phyloP scores from a whole-genome alignment of 2,329 filamentous ascomycete genomes.

The Keithomyces neogunnii region DNA sequence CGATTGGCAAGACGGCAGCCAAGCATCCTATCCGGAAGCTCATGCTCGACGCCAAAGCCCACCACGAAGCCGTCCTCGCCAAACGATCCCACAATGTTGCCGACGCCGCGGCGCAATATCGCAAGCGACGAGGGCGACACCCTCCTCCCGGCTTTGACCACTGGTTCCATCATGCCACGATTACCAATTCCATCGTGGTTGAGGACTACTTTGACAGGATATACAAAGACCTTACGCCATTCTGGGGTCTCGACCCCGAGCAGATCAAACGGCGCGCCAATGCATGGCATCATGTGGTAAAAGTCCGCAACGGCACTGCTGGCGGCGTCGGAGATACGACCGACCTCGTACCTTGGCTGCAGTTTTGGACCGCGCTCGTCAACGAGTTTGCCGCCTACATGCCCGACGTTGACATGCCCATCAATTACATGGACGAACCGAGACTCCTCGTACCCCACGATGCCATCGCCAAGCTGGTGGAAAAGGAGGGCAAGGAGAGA shows the following conservation, averaged over 20 bases:
- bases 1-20: constrained; percentile 14
- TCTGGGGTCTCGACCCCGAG: constrained; percentile 45
- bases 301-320: constrained; percentile 38
- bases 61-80: constrained; percentile 32
- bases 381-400: constrained; percentile 42
- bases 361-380: constrained; percentile 41
- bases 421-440: constrained; percentile 57
- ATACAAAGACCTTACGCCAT: constrained; percentile 53
- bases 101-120: constrained; percentile 46
- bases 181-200: constrained; percentile 45
- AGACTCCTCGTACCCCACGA: constrained; percentile 53
- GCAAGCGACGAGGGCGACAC: constrained; percentile 46
- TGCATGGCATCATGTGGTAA: constrained; percentile 37
- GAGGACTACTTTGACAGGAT: constrained; percentile 59
- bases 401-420: constrained; percentile 58
- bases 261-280: constrained; percentile 29
- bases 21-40: constrained; percentile 43
- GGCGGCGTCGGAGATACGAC: constrained; percentile 28
- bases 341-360: constrained; percentile 34
- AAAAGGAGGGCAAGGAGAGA: constrained; percentile 35
- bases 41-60: constrained; percentile 35
- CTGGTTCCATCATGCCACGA: constrained; percentile 47
- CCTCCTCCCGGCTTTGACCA: constrained; percentile 56
- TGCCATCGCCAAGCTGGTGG: constrained; percentile 41
- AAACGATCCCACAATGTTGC: constrained; percentile 39